phyloP scores from a whole-genome alignment of 371 early-diverging fungal species.

The Mucor irregularis region DNA sequence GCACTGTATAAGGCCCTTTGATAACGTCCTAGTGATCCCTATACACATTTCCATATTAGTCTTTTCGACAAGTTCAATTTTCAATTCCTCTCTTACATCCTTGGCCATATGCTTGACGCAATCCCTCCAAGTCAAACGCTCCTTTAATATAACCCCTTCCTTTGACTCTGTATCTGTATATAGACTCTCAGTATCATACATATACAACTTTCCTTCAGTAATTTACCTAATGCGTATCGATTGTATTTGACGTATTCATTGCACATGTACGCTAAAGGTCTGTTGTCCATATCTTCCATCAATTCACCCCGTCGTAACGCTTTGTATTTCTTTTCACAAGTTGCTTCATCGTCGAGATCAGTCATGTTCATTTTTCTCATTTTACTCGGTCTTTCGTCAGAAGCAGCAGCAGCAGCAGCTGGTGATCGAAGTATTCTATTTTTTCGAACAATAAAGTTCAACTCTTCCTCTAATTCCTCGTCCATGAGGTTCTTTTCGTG shows the following conservation, averaged over 20 bases:
- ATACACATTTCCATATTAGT: no score
- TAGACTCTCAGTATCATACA: neutral
- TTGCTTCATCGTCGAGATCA: neutral
- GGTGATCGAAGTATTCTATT: neutral
- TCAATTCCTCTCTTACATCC: constrained; percentile 10
- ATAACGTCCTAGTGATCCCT: neutral
- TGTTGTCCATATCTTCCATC: neutral
- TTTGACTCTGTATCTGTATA: neutral
- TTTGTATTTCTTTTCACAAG: neutral
- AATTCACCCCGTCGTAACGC: constrained; percentile 1
- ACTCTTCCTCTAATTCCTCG: constrained; percentile 13
- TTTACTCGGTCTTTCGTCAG: constrained; percentile 2
- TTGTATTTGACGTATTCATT: constrained; percentile 11
- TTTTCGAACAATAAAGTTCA: neutral
- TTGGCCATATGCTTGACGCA: neutral
- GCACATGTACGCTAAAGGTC: neutral
- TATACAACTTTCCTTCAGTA: neutral
- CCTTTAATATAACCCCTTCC: neutral
- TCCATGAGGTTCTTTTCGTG: constrained; percentile 10
- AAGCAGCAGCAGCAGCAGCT: neutral
- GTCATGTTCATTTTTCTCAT: neutral
- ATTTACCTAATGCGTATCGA: constrained; percentile 7
- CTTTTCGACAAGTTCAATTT: constrained; percentile 1
- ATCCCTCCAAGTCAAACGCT: constrained; percentile 4
- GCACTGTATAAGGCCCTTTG: neutral